Conservation (phyloP, 169 alveolate species). For the Amoebophrya sp. region DNA sequence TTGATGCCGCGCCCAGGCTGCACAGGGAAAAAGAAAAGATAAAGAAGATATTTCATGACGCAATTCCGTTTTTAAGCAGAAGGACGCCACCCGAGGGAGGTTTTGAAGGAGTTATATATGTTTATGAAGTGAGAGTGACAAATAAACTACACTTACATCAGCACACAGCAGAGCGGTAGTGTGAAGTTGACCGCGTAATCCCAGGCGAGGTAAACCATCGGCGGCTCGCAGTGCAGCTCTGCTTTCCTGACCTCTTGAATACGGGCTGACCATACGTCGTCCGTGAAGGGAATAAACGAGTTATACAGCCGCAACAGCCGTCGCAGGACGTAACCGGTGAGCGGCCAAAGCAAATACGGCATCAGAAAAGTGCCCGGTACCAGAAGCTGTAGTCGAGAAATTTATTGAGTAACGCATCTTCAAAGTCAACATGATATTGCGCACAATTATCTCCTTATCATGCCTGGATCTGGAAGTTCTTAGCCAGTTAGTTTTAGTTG, state of each 20-base stretch:
- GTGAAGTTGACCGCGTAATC: not conserved
- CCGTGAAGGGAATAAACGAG: not conserved
- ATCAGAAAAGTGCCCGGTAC: not conserved
- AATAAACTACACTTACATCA: not conserved
- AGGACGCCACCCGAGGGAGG: too few relatives aligned
- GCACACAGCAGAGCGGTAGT: not conserved
- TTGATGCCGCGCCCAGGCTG: too few relatives aligned
- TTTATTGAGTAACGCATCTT: too few relatives aligned
- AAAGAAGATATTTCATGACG: too few relatives aligned
- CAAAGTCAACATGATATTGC: too few relatives aligned
- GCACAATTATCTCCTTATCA: too few relatives aligned
- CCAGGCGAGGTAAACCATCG: slow-evolving; percentile 18
- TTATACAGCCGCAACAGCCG: not conserved
- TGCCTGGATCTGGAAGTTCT: too few relatives aligned
- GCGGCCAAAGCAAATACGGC: not conserved
- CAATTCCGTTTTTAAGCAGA: too few relatives aligned
- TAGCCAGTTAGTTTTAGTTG: too few relatives aligned
- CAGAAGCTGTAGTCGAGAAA: not conserved
- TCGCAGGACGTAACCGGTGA: slow-evolving; percentile 1
- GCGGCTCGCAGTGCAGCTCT: not conserved
- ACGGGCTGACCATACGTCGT: not conserved
- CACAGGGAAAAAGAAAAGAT: too few relatives aligned
- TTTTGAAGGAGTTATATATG: too few relatives aligned
- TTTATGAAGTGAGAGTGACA: too few relatives aligned
- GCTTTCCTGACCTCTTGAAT: not conserved